phyloP scores from a whole-genome alignment of 2,329 filamentous ascomycete genomes.

The Fusarium circinatum region DNA sequence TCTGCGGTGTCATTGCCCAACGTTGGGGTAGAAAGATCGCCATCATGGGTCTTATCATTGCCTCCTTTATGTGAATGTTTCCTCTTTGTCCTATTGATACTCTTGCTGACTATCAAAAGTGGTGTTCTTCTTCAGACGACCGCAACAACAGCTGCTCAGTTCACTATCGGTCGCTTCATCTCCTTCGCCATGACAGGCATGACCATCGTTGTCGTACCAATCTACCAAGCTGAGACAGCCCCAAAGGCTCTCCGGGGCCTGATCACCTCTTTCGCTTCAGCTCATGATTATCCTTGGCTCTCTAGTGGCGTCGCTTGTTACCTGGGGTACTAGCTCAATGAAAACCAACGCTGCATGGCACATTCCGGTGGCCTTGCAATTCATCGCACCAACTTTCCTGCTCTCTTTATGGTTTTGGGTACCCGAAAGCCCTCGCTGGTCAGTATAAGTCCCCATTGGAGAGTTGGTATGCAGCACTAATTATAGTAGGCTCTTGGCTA shows the following conservation, averaged over 20 bases:
- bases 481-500: neutral
- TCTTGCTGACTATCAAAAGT: neutral
- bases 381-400: slow-evolving; percentile 53
- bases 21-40: slow-evolving; percentile 42
- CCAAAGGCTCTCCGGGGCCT: slow-evolving; percentile 44
- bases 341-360: slow-evolving; percentile 49
- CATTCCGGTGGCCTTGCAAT: slow-evolving; percentile 57
- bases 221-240: slow-evolving; percentile 44
- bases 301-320: slow-evolving; percentile 42
- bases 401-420: slow-evolving; percentile 49
- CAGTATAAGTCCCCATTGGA: no score
- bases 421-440: slow-evolving; percentile 56
- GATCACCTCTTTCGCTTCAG: slow-evolving; percentile 44
- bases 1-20: slow-evolving; percentile 38
- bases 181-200: slow-evolving; percentile 48
- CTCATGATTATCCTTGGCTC: slow-evolving; percentile 44
- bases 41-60: slow-evolving; percentile 35
- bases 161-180: slow-evolving; percentile 46
- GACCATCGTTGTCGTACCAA: slow-evolving; percentile 46
- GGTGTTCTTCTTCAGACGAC: slow-evolving; percentile 46
- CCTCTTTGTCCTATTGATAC: no score
- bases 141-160: slow-evolving; percentile 44
- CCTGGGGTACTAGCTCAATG: slow-evolving; percentile 42
- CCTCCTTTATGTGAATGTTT: slow-evolving; percentile 3
- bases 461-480: neutral